Evolutionary conservation across 345 rosid genomes (phyloP).

Genomic region (Noccaea bulbosa): DNA sequence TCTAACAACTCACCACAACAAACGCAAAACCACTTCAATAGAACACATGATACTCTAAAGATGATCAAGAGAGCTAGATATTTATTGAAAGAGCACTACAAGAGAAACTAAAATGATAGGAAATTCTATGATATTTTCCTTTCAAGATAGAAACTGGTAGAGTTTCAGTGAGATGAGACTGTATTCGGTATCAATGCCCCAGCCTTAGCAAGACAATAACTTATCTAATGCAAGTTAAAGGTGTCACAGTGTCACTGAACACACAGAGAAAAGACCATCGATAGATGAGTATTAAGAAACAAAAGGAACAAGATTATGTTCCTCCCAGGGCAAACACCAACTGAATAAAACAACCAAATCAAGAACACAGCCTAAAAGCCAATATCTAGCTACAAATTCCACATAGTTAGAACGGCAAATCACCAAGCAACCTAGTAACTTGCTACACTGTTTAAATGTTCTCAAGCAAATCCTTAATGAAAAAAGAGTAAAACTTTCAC

Average conservation of each 20-base stretch:
- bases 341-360: neutral
- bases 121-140: neutral
- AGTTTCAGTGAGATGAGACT: neutral
- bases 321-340: slow-evolving; percentile 12
- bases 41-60: neutral
- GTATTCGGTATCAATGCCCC: neutral
- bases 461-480: neutral
- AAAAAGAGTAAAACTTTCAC: slow-evolving; percentile 7
- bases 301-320: slow-evolving; percentile 22
- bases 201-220: neutral
- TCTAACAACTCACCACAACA: slow-evolving; percentile 10
- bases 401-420: slow-evolving; percentile 11
- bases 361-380: slow-evolving; percentile 4
- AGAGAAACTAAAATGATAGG: neutral
- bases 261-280: neutral
- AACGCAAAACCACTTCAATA: neutral
- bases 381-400: neutral
- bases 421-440: slow-evolving; percentile 11
- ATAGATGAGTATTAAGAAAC: slow-evolving; percentile 3
- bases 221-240: neutral
- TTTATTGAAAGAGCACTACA: neutral
- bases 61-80: neutral
- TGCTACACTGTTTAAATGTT: neutral
- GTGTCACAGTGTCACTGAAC: neutral
- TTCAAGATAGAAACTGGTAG: neutral